phyloP scores from a whole-genome alignment of 108 stramenopile species.

The Fragilariopsis cylindrus region DNA sequence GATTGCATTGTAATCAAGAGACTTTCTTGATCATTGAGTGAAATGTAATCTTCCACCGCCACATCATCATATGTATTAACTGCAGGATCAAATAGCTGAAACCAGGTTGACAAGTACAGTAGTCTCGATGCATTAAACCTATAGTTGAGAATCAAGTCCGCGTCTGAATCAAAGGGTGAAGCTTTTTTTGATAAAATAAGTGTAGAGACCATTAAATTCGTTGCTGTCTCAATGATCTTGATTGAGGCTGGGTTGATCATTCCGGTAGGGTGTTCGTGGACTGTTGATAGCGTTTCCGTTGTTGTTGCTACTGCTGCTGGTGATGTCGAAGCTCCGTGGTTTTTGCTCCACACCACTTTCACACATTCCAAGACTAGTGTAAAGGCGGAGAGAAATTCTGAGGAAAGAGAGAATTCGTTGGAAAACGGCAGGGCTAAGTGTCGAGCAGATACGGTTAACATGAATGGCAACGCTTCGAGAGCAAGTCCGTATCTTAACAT shows the following conservation, averaged over 20 bases:
- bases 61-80: background rate
- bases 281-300: conserved; percentile 8
- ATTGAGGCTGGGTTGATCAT: background rate
- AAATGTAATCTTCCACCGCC: conserved; percentile 1
- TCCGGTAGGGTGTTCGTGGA: conserved; percentile 4
- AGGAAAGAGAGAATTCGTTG: conserved; percentile 39
- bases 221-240: background rate
- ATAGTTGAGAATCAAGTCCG: background rate
- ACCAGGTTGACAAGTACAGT: conserved; percentile 10
- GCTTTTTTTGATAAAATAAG: background rate
- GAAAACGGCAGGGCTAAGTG: conserved; percentile 34
- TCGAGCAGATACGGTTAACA: conserved; percentile 50
- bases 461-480: conserved; percentile 43
- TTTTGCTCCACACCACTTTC: conserved; percentile 14
- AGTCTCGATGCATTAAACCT: conserved; percentile 14
- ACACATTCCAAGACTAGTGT: conserved; percentile 40
- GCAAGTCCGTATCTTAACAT: conserved; percentile 77
- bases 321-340: background rate
- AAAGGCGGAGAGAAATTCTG: conserved; percentile 57
- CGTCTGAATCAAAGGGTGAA: background rate
- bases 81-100: conserved; percentile 12
- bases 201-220: conserved; percentile 1
- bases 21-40: background rate
- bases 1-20: background rate
- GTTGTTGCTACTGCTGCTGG: background rate